A percentile compares a stretch with the other conserved stretches of the same genome.
Evolutionary conservation across 768 basidiomycete species (phyloP).

Genomic region (Tylopilus subfusipes): DNA sequence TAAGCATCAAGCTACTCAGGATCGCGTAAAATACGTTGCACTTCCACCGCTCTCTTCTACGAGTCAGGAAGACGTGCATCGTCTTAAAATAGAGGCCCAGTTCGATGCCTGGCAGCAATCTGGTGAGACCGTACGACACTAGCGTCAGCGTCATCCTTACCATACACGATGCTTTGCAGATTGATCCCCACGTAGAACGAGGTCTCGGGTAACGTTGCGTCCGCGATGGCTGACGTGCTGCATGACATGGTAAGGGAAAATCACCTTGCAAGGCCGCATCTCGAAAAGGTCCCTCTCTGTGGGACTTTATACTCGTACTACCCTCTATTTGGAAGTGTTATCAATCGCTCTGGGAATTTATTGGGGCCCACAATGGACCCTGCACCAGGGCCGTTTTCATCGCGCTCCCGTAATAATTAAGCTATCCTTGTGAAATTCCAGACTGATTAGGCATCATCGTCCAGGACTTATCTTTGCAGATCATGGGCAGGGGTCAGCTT

Average conservation of each 20-base stretch:
- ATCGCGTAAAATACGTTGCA: slow-evolving; percentile 8
- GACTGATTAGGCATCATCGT: neutral
- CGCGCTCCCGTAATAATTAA: neutral
- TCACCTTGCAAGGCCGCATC: neutral
- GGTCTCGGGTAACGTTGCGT: neutral
- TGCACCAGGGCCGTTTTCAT: neutral
- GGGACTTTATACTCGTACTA: neutral
- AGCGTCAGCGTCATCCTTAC: neutral
- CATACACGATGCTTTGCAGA: slow-evolving; percentile 5
- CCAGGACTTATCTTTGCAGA: neutral
- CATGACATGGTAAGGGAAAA: neutral
- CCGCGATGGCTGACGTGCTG: neutral
- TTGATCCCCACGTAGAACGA: neutral
- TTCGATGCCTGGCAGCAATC: slow-evolving; percentile 6
- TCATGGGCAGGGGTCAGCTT: neutral
- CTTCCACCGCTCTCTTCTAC: neutral
- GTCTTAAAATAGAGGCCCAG: slow-evolving; percentile 17
- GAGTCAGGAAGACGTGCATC: slow-evolving; percentile 1
- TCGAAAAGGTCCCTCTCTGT: neutral
- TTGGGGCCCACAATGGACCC: neutral
- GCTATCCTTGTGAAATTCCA: neutral
- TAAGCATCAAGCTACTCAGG: slow-evolving; percentile 17
- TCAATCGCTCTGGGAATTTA: neutral
- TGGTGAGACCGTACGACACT: neutral
- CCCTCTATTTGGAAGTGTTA: neutral